Percentiles rank a stretch among this genome's conserved stretches.
Conservation (phyloP, 2,329 filamentous ascomycete genomes). For the Colletotrichum sp. region DNA sequence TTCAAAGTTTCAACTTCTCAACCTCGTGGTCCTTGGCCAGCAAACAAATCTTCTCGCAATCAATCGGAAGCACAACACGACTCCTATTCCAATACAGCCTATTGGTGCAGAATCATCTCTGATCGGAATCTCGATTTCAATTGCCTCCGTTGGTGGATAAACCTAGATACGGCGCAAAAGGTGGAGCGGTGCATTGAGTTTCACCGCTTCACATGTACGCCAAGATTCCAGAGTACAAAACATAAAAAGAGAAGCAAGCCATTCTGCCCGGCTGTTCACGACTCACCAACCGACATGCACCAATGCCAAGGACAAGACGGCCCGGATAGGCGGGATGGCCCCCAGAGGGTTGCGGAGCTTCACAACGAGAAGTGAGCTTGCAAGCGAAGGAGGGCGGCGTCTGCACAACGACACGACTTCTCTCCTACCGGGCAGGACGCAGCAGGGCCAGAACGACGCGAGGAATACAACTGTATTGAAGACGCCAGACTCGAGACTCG, state of each 20-base stretch:
- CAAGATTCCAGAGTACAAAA: background rate
- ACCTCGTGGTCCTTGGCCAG: background rate
- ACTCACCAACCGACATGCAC: background rate
- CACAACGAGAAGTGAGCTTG: background rate
- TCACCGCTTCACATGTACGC: conserved; percentile 8
- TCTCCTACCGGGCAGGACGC: background rate
- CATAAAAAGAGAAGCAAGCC: conserved; percentile 19
- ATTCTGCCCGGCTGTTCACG: background rate
- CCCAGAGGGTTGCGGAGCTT: background rate
- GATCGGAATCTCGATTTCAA: background rate
- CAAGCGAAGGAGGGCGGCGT: background rate
- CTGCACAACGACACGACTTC: background rate
- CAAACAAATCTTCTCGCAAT: background rate
- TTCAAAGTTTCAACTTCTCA: background rate
- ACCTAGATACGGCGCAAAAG: background rate
- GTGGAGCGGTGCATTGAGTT: conserved; percentile 2
- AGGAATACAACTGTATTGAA: background rate
- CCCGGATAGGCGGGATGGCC: conserved; percentile 7
- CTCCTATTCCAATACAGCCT: background rate
- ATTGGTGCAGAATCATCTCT: conserved; percentile 4
- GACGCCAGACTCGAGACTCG: background rate
- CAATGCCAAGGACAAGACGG: conserved; percentile 3
- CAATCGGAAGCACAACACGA: background rate
- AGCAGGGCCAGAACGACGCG: background rate
- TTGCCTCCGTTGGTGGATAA: conserved; percentile 18